A percentile compares a stretch with the other conserved stretches of the same genome.
phyloP scores from a whole-genome alignment of 441 rosid genomes.

The Francoa sonchifolia region DNA sequence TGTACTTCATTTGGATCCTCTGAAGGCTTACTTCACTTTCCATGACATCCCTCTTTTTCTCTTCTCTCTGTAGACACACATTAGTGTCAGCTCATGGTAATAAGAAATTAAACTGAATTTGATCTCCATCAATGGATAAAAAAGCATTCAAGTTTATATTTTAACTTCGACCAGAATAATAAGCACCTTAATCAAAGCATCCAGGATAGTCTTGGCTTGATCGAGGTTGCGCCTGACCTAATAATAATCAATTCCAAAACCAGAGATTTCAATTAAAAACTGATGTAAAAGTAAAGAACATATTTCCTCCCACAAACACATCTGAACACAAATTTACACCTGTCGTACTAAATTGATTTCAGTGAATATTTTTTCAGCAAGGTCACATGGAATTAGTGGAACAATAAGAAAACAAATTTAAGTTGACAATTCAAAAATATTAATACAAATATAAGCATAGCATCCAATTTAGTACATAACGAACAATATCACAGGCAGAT shows the following conservation, averaged over 20 bases:
- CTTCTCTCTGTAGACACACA: constrained; percentile 58
- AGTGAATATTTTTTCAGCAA: not conserved
- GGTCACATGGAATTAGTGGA: not conserved
- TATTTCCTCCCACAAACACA: no score
- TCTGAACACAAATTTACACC: no score
- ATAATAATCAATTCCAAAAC: constrained; percentile 14
- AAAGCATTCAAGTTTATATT: constrained; percentile 12
- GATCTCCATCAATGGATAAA: constrained; percentile 8
- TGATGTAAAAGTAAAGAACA: no score
- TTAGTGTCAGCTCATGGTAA: constrained; percentile 4
- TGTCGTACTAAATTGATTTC: no score
- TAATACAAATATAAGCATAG: not conserved
- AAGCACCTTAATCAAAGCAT: constrained; percentile 73
- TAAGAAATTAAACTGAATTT: constrained; percentile 6
- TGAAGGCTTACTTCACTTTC: constrained; percentile 83
- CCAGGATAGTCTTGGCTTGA: constrained; percentile 81
- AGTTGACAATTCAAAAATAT: no score
- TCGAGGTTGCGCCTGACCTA: constrained; percentile 97
- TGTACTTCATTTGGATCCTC: constrained; percentile 77
- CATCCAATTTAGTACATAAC: no score
- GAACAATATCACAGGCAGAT: no score
- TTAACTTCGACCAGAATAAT: constrained; percentile 13
- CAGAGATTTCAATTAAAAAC: constrained; percentile 5
- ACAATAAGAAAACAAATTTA: not conserved
- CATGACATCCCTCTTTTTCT: constrained; percentile 84